Evolutionary conservation across 1,139 yeast species (phyloP).

Genomic region (Diutina scorzettiae): DNA sequence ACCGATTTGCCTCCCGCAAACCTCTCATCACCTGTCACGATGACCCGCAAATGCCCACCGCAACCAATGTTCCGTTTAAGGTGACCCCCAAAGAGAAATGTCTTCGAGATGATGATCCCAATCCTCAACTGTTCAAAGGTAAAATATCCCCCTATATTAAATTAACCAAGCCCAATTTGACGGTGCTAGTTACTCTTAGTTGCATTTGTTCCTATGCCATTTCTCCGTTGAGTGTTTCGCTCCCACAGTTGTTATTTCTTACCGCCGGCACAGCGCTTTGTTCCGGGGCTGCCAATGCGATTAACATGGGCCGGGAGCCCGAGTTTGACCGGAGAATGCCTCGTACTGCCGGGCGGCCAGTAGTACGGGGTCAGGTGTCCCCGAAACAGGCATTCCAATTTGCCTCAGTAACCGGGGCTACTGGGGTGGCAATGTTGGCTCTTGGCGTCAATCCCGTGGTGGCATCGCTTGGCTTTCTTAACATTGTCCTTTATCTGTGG

Average conservation of each 20-base stretch:
- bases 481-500: constrained; percentile 80
- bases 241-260: constrained; percentile 56
- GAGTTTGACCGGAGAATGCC: constrained; percentile 81
- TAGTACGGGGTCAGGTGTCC: constrained; percentile 70
- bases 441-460: constrained; percentile 82
- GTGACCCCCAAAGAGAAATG: constrained; percentile 27
- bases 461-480: constrained; percentile 62
- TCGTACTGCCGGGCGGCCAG: constrained; percentile 82
- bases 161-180: constrained; percentile 78
- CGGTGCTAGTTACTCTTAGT: constrained; percentile 78
- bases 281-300: constrained; percentile 92
- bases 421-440: constrained; percentile 61
- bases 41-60: neutral
- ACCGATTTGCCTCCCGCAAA: neutral
- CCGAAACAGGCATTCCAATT: constrained; percentile 69
- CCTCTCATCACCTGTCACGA: constrained; percentile 5
- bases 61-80: constrained; percentile 34
- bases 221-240: constrained; percentile 69
- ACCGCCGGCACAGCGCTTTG: constrained; percentile 80
- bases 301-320: constrained; percentile 95
- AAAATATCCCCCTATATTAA: constrained; percentile 48
- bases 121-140: constrained; percentile 9
- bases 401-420: constrained; percentile 60
- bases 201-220: constrained; percentile 90
- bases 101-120: constrained; percentile 10